Evolutionary conservation across 345 rosid genomes (phyloP).

Genomic region (Limnanthes douglasii): DNA sequence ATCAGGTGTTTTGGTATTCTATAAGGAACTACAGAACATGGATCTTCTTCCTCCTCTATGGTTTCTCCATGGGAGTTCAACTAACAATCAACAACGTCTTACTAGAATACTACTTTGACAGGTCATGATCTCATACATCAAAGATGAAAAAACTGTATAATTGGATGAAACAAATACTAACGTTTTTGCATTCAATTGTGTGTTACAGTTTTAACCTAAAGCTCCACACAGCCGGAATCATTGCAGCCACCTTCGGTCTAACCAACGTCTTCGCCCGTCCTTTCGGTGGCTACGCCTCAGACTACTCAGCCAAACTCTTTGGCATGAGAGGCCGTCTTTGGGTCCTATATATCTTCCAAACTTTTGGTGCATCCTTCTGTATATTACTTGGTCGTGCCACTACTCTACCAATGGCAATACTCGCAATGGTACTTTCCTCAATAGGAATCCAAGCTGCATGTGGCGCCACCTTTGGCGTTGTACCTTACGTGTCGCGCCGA

Average conservation of each 20-base stretch:
- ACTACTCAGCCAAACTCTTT: conserved; percentile 33
- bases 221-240: conserved; percentile 56
- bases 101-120: conserved; percentile 55
- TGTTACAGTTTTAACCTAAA: conserved; percentile 36
- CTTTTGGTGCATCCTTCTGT: conserved; percentile 62
- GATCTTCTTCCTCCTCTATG: conserved; percentile 59
- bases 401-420: conserved; percentile 52
- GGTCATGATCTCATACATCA: no score
- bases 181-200: background rate
- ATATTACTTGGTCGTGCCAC: conserved; percentile 63
- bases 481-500: conserved; percentile 64
- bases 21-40: conserved; percentile 60
- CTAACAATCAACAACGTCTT: conserved; percentile 48
- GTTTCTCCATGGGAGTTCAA: conserved; percentile 70
- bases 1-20: conserved; percentile 54
- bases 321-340: conserved; percentile 85
- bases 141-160: no score
- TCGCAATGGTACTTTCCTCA: conserved; percentile 75
- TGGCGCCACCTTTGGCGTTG: conserved; percentile 69
- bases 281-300: conserved; percentile 63
- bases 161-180: background rate
- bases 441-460: conserved; percentile 77
- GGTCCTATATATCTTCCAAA: conserved; percentile 65
- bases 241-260: conserved; percentile 82
- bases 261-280: conserved; percentile 70